Evolutionary conservation across 768 basidiomycete genomes (phyloP), one percentile per base, ranked within the genome.

Genomic region (Tylopilus subfusipes): DNA sequence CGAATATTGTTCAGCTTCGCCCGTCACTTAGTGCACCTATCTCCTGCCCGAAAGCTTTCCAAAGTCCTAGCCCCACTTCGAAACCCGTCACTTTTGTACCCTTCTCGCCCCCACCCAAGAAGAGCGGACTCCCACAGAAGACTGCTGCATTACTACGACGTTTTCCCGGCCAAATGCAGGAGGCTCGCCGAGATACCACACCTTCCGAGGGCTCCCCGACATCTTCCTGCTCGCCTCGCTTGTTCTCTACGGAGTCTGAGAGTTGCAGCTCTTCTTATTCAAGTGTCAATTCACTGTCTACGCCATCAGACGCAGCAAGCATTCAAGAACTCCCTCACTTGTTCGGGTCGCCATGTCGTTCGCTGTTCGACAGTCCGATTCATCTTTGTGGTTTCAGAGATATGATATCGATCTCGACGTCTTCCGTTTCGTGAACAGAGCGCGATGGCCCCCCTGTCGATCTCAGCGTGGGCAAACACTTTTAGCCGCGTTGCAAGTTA

Each of bases 71-170:
- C 4, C 27, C 22, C 4, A 8, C 31, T 14, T 53, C 54, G 12
- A 48, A 29, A 38, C 42, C 47, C 2, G 19, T 42, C 5, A 65
- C 63, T 10, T 40, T 65, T 38, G 39, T 65, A 8, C 52, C 63
- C 0, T 10, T 8, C 9, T 49, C 38, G 2, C 1, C 5, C 1
- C n/a, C 50, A 30, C 6, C 3, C 5, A 21, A 22, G 13, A 54
- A 22, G 31, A 50, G 13, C 21, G 6, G 12, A 3, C 13, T 25
- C 8, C 14, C 1, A 9, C 53, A 52, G 14, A 64, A 59, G 45
- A 54, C 18, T 21, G 22, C 33, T 1, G 42, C 52, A 0, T 36
- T 65, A 22, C 63, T 60, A 0, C 54, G n/a, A 34, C 53, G 50
- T 43, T 48, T 45, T n/a, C 52, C 54, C 0, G 30, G 24, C n/a